Evolutionary conservation across 2,329 filamentous ascomycete genomes (phyloP), one percentile per base, ranked within the genome.

Genomic region (Xylariales sp.): DNA sequence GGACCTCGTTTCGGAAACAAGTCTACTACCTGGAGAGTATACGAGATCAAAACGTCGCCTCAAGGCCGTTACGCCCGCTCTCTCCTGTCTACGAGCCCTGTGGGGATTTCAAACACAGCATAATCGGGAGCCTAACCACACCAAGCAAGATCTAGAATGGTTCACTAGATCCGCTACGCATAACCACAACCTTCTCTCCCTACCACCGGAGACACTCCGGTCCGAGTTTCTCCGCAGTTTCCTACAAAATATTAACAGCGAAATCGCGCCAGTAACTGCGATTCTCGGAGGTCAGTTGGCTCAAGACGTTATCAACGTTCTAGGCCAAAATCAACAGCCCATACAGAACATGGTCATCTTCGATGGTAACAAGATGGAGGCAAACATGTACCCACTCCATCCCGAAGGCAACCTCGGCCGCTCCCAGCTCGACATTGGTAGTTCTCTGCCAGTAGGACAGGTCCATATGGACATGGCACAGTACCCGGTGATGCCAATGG

Each of bases 271-370:
- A 7, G 93, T 97, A 8, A 91, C 93, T 0, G 94, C 96, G 1
- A 93, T 97, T 66, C 84, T 99, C 10, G 96, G 96, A 56, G 96
- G 94, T 9, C 90, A 94, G 78, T 86, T 99, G 16, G 93, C 95
- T 0, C 96, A 99, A 81, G 96, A 99, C 78, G 94, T 97, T 59
- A 98, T 99, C 81, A 98, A 98, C 75, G 94, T 97, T 39, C 87
- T 98, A 5, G 93, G 94, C 56, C 90, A 92, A 78, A 90, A 92
- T 48, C 94, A 98, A 81, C 96, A 97, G 80, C 96, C 96, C 0
- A 91, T 99, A 49, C 96, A 99, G 82, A 99, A 99, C 79, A 89
- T 97, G 78, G 87, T 97, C 57, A 84, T 98, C 23, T 97, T 98
- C 75, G 94, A 98, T 78, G 94, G 94, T 14, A 92, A 93, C 73